Evolutionary conservation across 2,329 filamentous ascomycete species (phyloP).

Genomic region (Pseudogymnoascus sp.): DNA sequence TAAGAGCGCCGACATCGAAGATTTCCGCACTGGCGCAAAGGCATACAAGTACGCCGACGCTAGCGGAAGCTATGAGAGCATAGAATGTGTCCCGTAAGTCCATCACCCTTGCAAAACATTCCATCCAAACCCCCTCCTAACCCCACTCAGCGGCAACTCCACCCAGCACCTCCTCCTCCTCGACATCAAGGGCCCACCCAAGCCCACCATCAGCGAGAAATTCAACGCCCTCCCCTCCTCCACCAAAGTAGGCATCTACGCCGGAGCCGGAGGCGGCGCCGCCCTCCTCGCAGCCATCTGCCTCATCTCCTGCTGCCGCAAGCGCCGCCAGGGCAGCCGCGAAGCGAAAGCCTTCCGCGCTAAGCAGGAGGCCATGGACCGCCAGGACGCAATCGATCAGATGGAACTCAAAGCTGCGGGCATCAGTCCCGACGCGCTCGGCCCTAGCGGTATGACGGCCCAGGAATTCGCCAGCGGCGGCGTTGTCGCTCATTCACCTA

Average conservation of each 20-base stretch:
- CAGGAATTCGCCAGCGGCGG: not conserved
- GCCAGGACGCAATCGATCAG: constrained; percentile 22
- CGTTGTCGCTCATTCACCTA: not conserved
- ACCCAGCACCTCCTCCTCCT: constrained; percentile 26
- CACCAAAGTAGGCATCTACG: constrained; percentile 49
- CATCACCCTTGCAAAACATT: not conserved
- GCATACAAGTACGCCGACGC: constrained; percentile 59
- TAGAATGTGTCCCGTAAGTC: constrained; percentile 49
- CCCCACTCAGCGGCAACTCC: constrained; percentile 45
- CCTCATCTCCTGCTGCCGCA: constrained; percentile 48
- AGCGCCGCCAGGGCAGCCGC: constrained; percentile 44
- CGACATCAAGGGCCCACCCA: constrained; percentile 28
- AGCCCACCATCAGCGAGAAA: constrained; percentile 44
- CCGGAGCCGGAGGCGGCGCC: constrained; percentile 38
- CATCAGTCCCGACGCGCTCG: not conserved
- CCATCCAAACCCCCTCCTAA: not conserved
- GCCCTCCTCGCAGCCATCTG: constrained; percentile 36
- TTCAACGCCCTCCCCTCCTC: constrained; percentile 44
- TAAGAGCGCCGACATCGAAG: constrained; percentile 50
- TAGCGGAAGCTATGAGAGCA: constrained; percentile 56
- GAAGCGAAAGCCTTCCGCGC: constrained; percentile 40
- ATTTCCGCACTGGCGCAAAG: constrained; percentile 53
- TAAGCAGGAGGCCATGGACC: constrained; percentile 24
- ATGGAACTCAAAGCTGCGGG: constrained; percentile 19
- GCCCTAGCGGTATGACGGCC: not conserved